Conservation (phyloP, 78 protist species). For the Dictyostelium intermedium region DNA sequence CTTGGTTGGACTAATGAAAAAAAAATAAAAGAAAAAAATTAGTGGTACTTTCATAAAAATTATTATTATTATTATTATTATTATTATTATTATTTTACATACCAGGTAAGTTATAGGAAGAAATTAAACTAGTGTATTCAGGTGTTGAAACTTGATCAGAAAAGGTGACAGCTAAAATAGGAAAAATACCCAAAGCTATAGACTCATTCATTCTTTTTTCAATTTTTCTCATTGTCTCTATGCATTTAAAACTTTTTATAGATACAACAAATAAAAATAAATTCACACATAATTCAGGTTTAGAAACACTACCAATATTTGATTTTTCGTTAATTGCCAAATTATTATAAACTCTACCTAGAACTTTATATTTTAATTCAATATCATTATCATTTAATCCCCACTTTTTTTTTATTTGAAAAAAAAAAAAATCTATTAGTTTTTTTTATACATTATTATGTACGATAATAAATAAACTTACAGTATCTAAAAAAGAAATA, state of each 20-base stretch:
- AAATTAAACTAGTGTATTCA: background rate
- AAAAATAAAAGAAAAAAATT: too few species aligned
- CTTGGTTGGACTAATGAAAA: background rate
- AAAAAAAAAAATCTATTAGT: background rate
- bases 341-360: background rate
- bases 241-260: background rate
- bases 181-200: background rate
- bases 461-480: background rate
- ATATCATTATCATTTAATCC: background rate
- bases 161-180: background rate
- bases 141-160: slow-evolving; percentile 1
- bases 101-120: background rate
- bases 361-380: background rate
- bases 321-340: background rate
- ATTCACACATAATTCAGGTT: background rate
- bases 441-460: too few species aligned
- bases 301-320: background rate
- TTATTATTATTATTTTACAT: background rate
- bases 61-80: too few species aligned
- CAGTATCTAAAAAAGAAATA: background rate
- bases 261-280: background rate
- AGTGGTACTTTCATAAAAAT: too few species aligned
- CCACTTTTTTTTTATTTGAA: background rate
- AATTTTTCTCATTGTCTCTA: background rate
- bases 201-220: background rate